phyloP scores from a whole-genome alignment of 768 basidiomycete genomes.

The Lentinula guzmanii region DNA sequence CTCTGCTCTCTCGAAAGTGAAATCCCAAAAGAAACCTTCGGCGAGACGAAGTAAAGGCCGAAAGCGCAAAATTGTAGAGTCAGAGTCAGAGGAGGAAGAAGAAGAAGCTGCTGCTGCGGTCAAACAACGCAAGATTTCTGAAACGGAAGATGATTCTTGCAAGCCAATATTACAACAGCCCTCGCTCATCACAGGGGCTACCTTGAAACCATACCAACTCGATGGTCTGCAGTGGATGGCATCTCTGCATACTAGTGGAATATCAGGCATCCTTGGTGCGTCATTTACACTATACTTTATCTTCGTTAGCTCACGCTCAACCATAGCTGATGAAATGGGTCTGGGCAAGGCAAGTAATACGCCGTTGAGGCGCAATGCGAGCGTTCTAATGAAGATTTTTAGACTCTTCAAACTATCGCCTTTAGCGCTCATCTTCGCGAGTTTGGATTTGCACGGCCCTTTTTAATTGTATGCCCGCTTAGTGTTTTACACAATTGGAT shows the following conservation, averaged over 20 bases:
- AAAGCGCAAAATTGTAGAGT: conserved; percentile 11
- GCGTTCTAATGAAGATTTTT: conserved; percentile 10
- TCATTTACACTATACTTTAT: conserved; percentile 7
- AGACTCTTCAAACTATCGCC: conserved; percentile 95
- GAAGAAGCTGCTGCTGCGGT: conserved; percentile 22
- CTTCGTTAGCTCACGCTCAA: conserved; percentile 11
- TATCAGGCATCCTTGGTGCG: conserved; percentile 72
- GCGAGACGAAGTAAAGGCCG: background rate
- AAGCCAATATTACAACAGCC: conserved; percentile 61
- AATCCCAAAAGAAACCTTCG: background rate
- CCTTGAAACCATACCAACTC: conserved; percentile 84
- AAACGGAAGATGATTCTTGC: background rate
- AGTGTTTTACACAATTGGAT: conserved; percentile 92
- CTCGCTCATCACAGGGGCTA: conserved; percentile 75
- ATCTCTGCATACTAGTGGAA: conserved; percentile 77
- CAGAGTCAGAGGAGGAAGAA: background rate
- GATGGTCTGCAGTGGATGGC: conserved; percentile 97
- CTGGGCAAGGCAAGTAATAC: conserved; percentile 61
- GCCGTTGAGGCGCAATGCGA: background rate
- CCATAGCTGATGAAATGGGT: conserved; percentile 90
- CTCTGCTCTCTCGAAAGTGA: background rate
- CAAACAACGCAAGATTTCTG: conserved; percentile 16
- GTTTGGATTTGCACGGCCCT: conserved; percentile 60
- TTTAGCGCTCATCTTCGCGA: conserved; percentile 89
- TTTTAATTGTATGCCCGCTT: conserved; percentile 88